A percentile compares a stretch with the other conserved stretches of the same genome.
Conservation (phyloP, 2,329 filamentous ascomycete genomes). For the Thyridium curvatum region DNA sequence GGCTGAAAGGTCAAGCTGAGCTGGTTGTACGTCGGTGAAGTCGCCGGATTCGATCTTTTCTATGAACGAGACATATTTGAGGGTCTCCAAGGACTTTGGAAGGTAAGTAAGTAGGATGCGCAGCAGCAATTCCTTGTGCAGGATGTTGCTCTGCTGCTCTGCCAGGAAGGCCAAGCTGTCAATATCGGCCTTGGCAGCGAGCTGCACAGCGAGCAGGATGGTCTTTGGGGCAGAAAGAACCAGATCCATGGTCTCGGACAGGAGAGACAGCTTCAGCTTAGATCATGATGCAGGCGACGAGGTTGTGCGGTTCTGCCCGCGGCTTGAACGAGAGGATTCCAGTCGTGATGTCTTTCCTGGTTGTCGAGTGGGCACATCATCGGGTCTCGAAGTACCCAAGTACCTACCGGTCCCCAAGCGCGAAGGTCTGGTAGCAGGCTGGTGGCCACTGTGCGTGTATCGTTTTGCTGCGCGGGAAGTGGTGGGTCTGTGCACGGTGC, state of each 20-base stretch:
- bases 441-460: too few species aligned
- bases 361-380: too few species aligned
- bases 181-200: slow-evolving; percentile 61
- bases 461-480: too few species aligned
- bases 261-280: too few species aligned
- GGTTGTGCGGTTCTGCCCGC: too few species aligned
- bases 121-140: slow-evolving; percentile 60
- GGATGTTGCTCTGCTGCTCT: slow-evolving; percentile 45
- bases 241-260: slow-evolving; percentile 7
- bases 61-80: slow-evolving; percentile 56
- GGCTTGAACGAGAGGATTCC: too few species aligned
- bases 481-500: too few species aligned
- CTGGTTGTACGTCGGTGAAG: slow-evolving; percentile 27
- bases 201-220: slow-evolving; percentile 65
- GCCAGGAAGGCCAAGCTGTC: slow-evolving; percentile 54
- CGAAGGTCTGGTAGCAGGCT: too few species aligned
- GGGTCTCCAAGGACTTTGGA: slow-evolving; percentile 62
- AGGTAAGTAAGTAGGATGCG: slow-evolving; percentile 72
- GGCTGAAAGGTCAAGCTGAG: slow-evolving; percentile 37
- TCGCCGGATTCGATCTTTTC: slow-evolving; percentile 46
- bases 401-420: too few species aligned
- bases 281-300: too few species aligned
- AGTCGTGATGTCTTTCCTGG: too few species aligned
- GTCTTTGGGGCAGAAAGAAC: slow-evolving; percentile 60
- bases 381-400: too few species aligned